Evolutionary conservation across 2,329 filamentous ascomycete genomes (phyloP).

Genomic region (Fusarium sp.): DNA sequence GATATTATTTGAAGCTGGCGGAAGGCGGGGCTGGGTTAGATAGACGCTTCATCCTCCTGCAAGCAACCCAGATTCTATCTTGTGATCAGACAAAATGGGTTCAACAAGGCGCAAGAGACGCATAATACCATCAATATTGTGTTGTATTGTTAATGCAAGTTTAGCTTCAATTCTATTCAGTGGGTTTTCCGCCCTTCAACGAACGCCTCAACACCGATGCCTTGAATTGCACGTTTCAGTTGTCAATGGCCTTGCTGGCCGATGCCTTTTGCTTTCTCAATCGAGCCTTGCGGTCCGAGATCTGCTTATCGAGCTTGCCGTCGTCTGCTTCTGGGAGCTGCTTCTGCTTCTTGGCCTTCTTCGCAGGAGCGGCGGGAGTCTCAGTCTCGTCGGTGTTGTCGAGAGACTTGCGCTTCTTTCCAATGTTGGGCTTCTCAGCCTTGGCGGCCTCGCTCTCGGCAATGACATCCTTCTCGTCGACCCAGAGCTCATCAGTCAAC

Average conservation of each 20-base stretch:
- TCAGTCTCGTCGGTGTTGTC: constrained; percentile 55
- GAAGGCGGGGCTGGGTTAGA: constrained; percentile 2
- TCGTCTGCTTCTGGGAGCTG: constrained; percentile 58
- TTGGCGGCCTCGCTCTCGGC: constrained; percentile 63
- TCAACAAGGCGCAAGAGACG: constrained; percentile 2
- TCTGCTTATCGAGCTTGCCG: constrained; percentile 65
- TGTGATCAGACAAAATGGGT: not conserved
- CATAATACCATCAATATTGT: constrained; percentile 34
- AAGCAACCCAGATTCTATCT: not conserved
- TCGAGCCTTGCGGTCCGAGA: constrained; percentile 66
- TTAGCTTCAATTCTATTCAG: constrained; percentile 35
- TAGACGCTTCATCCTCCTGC: not conserved
- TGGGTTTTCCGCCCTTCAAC: constrained; percentile 41
- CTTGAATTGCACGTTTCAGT: constrained; percentile 46
- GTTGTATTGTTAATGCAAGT: constrained; percentile 34
- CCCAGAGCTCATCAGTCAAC: constrained; percentile 92
- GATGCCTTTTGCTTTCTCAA: constrained; percentile 68
- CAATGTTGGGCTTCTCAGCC: constrained; percentile 64
- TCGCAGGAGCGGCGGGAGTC: constrained; percentile 51
- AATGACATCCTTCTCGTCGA: constrained; percentile 78
- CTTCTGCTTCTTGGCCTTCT: constrained; percentile 48
- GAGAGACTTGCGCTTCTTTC: constrained; percentile 71
- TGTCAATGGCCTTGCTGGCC: constrained; percentile 62
- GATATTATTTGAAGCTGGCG: too few species aligned
- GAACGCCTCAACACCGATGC: constrained; percentile 50